Evolutionary conservation across 805 yeast species (phyloP).

Genomic region (Pichia thaimueangensis): DNA sequence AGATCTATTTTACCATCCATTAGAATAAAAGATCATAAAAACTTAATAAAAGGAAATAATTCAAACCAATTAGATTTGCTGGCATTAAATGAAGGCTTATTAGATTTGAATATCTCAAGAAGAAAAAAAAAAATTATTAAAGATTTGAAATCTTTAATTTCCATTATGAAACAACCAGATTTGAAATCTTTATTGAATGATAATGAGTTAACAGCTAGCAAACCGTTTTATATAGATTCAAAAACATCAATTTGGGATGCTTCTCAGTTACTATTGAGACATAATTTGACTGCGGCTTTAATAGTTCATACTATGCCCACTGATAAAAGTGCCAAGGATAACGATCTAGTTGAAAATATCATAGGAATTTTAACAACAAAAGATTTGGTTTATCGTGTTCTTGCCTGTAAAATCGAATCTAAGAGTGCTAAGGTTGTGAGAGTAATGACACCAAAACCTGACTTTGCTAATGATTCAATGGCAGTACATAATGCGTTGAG

Average conservation of each 20-base stretch:
- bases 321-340: not conserved
- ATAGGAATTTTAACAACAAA: slow-evolving; percentile 43
- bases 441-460: slow-evolving; percentile 41
- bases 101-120: slow-evolving; percentile 23
- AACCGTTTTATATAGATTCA: slow-evolving; percentile 33
- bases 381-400: slow-evolving; percentile 38
- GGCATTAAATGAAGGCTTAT: slow-evolving; percentile 17
- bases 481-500: slow-evolving; percentile 39
- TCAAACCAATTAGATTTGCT: slow-evolving; percentile 16
- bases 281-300: slow-evolving; percentile 36
- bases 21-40: not conserved
- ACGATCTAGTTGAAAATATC: slow-evolving; percentile 23
- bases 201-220: slow-evolving; percentile 21
- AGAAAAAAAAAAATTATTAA: slow-evolving; percentile 25
- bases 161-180: slow-evolving; percentile 37
- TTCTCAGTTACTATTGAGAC: slow-evolving; percentile 33
- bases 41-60: not conserved
- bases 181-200: slow-evolving; percentile 26
- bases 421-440: slow-evolving; percentile 33
- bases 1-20: slow-evolving; percentile 1
- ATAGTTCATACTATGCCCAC: slow-evolving; percentile 26
- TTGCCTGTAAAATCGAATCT: slow-evolving; percentile 33
- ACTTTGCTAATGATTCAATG: slow-evolving; percentile 35
- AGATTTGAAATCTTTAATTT: slow-evolving; percentile 34
- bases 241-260: slow-evolving; percentile 34